Evolutionary conservation across 371 early-diverging fungal genomes (phyloP), one percentile per base, ranked within the genome.

Genomic region (Quaeritorhiza haematococci): DNA sequence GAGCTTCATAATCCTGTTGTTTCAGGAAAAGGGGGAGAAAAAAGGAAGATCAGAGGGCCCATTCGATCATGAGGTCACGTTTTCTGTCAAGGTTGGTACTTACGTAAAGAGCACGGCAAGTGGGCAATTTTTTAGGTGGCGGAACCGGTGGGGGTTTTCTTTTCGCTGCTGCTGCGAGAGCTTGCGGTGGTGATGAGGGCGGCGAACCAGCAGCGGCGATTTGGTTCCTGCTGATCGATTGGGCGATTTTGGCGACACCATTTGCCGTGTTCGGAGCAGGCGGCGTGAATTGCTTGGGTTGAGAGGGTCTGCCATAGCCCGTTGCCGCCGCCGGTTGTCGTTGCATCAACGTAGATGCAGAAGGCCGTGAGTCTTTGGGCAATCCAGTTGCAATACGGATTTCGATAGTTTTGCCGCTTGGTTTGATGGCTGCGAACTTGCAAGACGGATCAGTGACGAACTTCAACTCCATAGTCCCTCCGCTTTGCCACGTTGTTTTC

Each of bases 401-500:
- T 54, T 77, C 74, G 0, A 75, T 72, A n/a, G 56, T 63, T 46
- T 75, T 72, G 19, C 68, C 69, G 27, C 15, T 58, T 46, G 61
- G 55, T 56, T 74, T 73, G 55, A 64, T 43, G 3, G 59, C 54
- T 2, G 77, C 67, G 1, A 58, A 33, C 44, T 66, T 65, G 53
- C 29, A 50, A 4, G 57, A 27, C 4, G 59, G 28, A 57, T 79
- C 76, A 3, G 67, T 41, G n/a, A 71, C 56, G 46, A 77, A 79
- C 21, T 59, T 62, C 33, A 79, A 29, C 35, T 71, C 74, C 5
- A 51, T 59, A 24, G 45, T 46, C 13, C 76, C 76, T 44, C 74
- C 74, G 10, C 66, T 32, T 44, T 78, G 76, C 71, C 71, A 80
- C 15, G 71, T 78, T 3, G 78, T 78, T 48, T 80, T 80, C 58